Base-by-base conservation (phyloP, 2,329 filamentous ascomycete genomes). In the Beauveria varroae region DNA sequence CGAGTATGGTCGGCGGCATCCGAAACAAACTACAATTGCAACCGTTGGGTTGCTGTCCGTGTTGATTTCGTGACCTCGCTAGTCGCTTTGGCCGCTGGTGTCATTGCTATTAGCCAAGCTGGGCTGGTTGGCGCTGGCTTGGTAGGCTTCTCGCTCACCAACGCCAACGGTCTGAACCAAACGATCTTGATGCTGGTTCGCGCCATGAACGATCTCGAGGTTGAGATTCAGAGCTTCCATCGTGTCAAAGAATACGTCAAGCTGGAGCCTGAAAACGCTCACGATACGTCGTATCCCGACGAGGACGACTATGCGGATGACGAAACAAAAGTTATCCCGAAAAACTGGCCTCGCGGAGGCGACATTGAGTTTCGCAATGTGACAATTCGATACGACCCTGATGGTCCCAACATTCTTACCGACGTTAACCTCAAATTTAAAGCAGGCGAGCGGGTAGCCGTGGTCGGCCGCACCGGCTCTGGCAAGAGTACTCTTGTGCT, bases 401-500 rank as follows among this genome's bases (percentile, higher is more conserved):
- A 81, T 62, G 72, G 79, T 20, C 73, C 75, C 52, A 75, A 81
- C 60, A 79, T 84, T 47, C 72, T 84, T 20, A 79, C 78, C 26
- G 70, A 80, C 40, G 71, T 84, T 57, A 81, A 76, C 63, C 73
- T 83, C 50, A 76, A 75, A 40, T 80, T 83, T 63, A 76, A 74
- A 14, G 88, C 87, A 0, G 90, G 91, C 1, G 88, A 89, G 59
- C 87, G 88, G 56, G 90, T 90, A 1, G 91, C 90, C 0, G 81
- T 96, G 22, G 88, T 93, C 12, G 91, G 91, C 2, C 85, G 91
- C 10, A 96, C 91, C 0, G 87, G 89, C 0, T 91, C 88, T 5
- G 91, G 91, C 3, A 96, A 96, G 73, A 91, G 87, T 56, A 96
- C 91, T 0, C 67, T 83, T 7, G 77, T 84, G 0, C 71, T 86